phyloP scores from a whole-genome alignment of 2,329 filamentous ascomycete species.

The Whalleya microplaca region DNA sequence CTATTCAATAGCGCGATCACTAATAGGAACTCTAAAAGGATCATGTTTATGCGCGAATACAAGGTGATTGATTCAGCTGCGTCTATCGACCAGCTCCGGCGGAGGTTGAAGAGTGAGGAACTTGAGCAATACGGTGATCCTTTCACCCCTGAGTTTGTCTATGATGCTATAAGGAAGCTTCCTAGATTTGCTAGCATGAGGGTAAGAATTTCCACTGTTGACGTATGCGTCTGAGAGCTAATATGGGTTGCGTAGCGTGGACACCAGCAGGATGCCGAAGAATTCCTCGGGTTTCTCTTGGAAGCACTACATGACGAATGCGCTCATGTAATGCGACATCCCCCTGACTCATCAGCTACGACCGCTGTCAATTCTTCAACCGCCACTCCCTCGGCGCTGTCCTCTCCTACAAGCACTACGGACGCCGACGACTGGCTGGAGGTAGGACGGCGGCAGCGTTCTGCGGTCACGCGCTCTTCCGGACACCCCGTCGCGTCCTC shows the following conservation, averaged over 20 bases:
- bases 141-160: constrained; percentile 93
- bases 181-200: constrained; percentile 92
- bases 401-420: constrained; percentile 48
- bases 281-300: constrained; percentile 91
- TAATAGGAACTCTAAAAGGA: constrained; percentile 55
- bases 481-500: constrained; percentile 74
- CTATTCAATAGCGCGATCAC: neutral
- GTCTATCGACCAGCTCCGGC: constrained; percentile 72
- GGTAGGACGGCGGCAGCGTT: constrained; percentile 88
- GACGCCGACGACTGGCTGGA: constrained; percentile 81
- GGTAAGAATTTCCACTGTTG: constrained; percentile 52
- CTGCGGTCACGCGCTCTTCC: constrained; percentile 83
- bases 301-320: constrained; percentile 95
- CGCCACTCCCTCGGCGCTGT: constrained; percentile 40
- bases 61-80: constrained; percentile 79
- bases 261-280: constrained; percentile 96
- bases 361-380: constrained; percentile 39
- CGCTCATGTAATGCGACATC: constrained; percentile 70
- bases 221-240: constrained; percentile 12
- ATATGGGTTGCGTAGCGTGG: constrained; percentile 64
- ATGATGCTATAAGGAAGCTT: constrained; percentile 85
- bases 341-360: constrained; percentile 35
- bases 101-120: constrained; percentile 78
- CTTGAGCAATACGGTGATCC: constrained; percentile 89
- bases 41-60: constrained; percentile 95